Percentiles rank a stretch among this genome's conserved stretches.
phyloP scores from a whole-genome alignment of 148 eudicot genomes.

The Amaranthus cruentus region DNA sequence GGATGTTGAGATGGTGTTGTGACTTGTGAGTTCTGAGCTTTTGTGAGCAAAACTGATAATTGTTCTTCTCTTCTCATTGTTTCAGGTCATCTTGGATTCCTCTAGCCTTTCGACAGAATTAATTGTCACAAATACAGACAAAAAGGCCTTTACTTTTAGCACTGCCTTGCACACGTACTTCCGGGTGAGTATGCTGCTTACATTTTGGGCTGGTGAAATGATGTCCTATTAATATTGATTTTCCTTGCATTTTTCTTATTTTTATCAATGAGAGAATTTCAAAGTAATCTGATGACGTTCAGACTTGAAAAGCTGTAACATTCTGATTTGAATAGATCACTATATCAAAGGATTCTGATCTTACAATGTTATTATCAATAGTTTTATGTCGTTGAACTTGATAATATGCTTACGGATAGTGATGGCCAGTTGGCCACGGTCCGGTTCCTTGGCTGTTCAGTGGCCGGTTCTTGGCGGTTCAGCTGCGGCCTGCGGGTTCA shows the following conservation, averaged over 20 bases:
- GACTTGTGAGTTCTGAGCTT: not conserved
- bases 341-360: not conserved
- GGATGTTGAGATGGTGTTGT: not conserved
- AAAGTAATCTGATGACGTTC: not conserved
- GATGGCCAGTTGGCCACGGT: too few species aligned
- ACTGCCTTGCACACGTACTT: slow-evolving; percentile 96
- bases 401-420: not conserved
- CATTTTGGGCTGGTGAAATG: not conserved
- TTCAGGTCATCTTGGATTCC: slow-evolving; percentile 77
- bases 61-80: slow-evolving; percentile 17
- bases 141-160: slow-evolving; percentile 71
- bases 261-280: not conserved
- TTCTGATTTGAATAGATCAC: not conserved
- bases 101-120: slow-evolving; percentile 82
- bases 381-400: not conserved
- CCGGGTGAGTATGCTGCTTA: slow-evolving; percentile 44
- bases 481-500: too few species aligned
- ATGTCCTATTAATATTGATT: not conserved
- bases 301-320: not conserved
- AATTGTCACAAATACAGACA: slow-evolving; percentile 70
- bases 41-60: not conserved
- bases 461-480: too few species aligned
- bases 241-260: not conserved
- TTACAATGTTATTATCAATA: not conserved
- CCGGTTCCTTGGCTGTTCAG: too few species aligned